Evolutionary conservation across 257 asterid species (phyloP).

Genomic region (Leonotis leonurus): DNA sequence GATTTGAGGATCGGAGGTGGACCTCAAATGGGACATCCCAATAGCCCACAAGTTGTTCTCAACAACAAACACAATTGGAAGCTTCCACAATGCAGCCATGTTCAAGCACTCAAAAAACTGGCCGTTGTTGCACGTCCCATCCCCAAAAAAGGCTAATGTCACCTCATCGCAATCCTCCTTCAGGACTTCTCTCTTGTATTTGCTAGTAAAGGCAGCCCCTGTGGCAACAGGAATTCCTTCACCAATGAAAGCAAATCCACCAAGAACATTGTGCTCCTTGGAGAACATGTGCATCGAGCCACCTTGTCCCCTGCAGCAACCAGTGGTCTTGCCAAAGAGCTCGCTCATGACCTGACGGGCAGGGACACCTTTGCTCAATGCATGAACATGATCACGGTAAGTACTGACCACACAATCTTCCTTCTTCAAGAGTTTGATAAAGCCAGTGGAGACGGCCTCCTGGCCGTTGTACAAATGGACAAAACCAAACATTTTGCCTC

Average conservation of each 20-base stretch:
- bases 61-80: conserved; percentile 86
- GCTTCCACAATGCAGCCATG: conserved; percentile 98
- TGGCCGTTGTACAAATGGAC: conserved; percentile 96
- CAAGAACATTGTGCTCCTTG: conserved; percentile 86
- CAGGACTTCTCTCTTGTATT: conserved; percentile 76
- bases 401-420: conserved; percentile 88
- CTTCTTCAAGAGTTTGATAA: conserved; percentile 79
- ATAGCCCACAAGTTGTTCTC: conserved; percentile 99
- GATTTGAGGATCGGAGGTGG: conserved; percentile 90
- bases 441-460: conserved; percentile 96
- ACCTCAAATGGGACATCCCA: conserved; percentile 97
- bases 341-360: conserved; percentile 96
- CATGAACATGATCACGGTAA: conserved; percentile 93
- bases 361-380: conserved; percentile 93
- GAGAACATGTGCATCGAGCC: conserved; percentile 99
- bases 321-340: conserved; percentile 96
- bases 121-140: conserved; percentile 92
- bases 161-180: conserved; percentile 91
- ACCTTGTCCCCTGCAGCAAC: conserved; percentile 99
- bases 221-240: conserved; percentile 97
- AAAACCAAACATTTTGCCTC: conserved; percentile 98
- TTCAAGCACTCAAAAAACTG: conserved; percentile 97
- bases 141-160: conserved; percentile 86
- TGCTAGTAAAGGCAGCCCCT: conserved; percentile 89
- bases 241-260: conserved; percentile 95